Conservation (phyloP, 805 yeast genomes). For the Wickerhamia fluorescens region DNA sequence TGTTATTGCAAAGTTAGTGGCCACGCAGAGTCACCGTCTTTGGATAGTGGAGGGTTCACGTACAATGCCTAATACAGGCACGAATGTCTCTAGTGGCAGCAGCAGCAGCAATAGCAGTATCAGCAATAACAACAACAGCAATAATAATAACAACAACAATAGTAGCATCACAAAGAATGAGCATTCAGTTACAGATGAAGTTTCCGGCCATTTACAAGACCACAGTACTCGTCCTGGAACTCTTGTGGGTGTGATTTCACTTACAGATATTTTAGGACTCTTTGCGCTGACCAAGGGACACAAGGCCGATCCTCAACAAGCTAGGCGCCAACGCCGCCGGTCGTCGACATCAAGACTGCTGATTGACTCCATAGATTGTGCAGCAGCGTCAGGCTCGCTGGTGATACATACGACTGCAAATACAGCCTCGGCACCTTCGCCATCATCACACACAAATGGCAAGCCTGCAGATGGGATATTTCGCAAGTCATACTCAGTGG, state of each 20-base stretch:
- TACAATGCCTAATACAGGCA: neutral
- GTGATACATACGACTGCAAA: too few relatives aligned
- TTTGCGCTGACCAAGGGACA: slow-evolving; percentile 64
- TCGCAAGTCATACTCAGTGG: too few relatives aligned
- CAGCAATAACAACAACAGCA: slow-evolving; percentile 1
- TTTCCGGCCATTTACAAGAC: slow-evolving; percentile 12
- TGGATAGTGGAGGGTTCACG: slow-evolving; percentile 58
- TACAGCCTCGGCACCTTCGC: too few relatives aligned
- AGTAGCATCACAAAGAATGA: neutral
- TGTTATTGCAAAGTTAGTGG: slow-evolving; percentile 90
- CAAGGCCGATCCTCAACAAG: slow-evolving; percentile 74
- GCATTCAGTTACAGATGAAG: slow-evolving; percentile 13
- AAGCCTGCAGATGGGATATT: too few relatives aligned
- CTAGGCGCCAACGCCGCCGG: slow-evolving; percentile 83
- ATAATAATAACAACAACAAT: too few relatives aligned
- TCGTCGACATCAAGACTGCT: slow-evolving; percentile 26
- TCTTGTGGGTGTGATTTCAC: slow-evolving; percentile 82
- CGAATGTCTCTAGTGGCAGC: neutral
- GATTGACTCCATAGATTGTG: neutral
- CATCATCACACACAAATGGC: too few relatives aligned
- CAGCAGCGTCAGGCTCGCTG: too few relatives aligned
- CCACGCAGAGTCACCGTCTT: slow-evolving; percentile 86
- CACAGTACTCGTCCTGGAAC: slow-evolving; percentile 40
- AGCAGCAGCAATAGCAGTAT: too few relatives aligned
- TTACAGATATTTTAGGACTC: slow-evolving; percentile 82